phyloP scores from a whole-genome alignment of 495 filamentous ascomycete species.

The Daldinia bambusicola region DNA sequence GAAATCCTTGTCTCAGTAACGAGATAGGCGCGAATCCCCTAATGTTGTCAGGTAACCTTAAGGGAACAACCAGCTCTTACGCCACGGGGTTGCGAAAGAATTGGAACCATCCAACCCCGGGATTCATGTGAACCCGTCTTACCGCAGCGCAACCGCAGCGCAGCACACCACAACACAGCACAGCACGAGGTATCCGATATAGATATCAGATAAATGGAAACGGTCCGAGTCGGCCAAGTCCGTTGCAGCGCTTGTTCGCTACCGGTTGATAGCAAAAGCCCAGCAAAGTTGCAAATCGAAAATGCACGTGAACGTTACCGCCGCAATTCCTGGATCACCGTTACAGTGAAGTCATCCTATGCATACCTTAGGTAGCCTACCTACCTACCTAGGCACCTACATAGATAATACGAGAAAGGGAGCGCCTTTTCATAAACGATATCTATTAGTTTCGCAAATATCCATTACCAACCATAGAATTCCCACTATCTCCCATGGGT shows the following conservation, averaged over 20 bases:
- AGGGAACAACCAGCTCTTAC: not conserved
- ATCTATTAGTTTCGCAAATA: not conserved
- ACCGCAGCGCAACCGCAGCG: not conserved
- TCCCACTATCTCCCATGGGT: not conserved
- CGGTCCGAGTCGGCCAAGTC: constrained; percentile 17
- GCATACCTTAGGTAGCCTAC: not conserved
- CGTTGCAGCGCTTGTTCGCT: too few species aligned
- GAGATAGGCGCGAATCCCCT: constrained; percentile 31
- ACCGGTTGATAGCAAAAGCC: constrained; percentile 5
- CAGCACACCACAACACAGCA: not conserved
- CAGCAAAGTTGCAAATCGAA: constrained; percentile 24
- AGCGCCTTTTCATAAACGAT: not conserved
- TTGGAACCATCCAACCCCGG: not conserved
- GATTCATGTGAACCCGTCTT: constrained; percentile 15
- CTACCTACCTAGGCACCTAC: not conserved
- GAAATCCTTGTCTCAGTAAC: constrained; percentile 26
- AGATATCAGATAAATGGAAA: constrained; percentile 2
- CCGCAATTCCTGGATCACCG: constrained; percentile 31
- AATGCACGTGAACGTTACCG: constrained; percentile 39
- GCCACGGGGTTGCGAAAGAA: constrained; percentile 4
- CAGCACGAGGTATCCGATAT: not conserved
- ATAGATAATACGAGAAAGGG: constrained; percentile 17
- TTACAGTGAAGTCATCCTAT: constrained; percentile 24
- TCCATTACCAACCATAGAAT: constrained; percentile 12
- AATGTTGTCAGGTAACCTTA: constrained; percentile 14